Conservation (phyloP, 306 rosid genomes). For the Lathyrus aphaca region DNA sequence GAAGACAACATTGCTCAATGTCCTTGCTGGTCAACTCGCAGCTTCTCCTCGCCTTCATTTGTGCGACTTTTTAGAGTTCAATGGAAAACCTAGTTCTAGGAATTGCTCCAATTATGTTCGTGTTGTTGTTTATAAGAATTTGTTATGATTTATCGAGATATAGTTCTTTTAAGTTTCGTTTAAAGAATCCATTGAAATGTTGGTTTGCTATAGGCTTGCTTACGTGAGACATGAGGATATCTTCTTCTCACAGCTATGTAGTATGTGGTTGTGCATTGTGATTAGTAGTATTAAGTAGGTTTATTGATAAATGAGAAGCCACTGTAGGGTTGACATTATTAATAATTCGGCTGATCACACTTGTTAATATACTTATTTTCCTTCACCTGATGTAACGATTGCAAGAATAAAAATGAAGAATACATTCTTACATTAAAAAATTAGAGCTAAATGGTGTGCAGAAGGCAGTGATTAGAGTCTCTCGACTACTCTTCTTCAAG, state of each 20-base stretch:
- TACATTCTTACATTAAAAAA: no score
- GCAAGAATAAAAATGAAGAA: no score
- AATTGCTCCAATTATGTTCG: slow-evolving; percentile 62
- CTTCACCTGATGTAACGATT: no score
- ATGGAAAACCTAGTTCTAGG: slow-evolving; percentile 67
- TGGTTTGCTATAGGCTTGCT: slow-evolving; percentile 67
- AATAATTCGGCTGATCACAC: no score
- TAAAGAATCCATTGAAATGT: slow-evolving; percentile 7
- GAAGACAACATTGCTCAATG: slow-evolving; percentile 87
- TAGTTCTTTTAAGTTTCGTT: background rate
- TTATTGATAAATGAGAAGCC: no score
- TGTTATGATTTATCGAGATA: slow-evolving; percentile 24
- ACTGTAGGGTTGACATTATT: no score
- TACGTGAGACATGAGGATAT: slow-evolving; percentile 95
- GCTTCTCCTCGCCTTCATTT: slow-evolving; percentile 69
- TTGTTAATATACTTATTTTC: no score
- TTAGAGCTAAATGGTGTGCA: no score
- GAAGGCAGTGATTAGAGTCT: no score
- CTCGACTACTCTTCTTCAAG: no score
- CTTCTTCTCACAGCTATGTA: slow-evolving; percentile 94
- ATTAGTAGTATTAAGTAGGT: no score
- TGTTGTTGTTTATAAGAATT: slow-evolving; percentile 8
- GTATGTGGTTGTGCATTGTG: no score
- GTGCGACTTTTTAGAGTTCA: slow-evolving; percentile 77
- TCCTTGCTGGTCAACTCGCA: slow-evolving; percentile 78